Percentiles rank a stretch among this genome's conserved stretches.
Evolutionary conservation across 257 asterid species (phyloP).

Genomic region (Perilla frutescens): DNA sequence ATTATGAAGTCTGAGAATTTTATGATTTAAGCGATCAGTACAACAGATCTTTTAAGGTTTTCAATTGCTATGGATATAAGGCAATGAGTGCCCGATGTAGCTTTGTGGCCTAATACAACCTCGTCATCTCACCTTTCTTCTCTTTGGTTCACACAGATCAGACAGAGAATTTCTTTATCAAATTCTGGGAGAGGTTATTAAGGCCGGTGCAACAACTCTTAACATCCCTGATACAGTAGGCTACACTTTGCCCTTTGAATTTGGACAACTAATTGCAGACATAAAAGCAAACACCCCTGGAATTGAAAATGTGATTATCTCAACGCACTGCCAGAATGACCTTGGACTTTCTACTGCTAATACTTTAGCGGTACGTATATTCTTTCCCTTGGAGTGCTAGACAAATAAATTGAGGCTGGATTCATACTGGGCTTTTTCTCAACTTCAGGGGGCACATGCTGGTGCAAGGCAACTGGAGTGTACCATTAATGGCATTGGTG

Average conservation of each 20-base stretch:
- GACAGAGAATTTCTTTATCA: slow-evolving; percentile 81
- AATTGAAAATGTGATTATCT: slow-evolving; percentile 82
- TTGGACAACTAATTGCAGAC: slow-evolving; percentile 83
- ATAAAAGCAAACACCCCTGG: slow-evolving; percentile 90
- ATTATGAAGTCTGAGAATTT: background rate
- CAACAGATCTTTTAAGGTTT: background rate
- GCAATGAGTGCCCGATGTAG: slow-evolving; percentile 2
- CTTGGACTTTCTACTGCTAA: slow-evolving; percentile 96
- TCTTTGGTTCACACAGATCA: slow-evolving; percentile 61
- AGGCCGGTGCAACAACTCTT: slow-evolving; percentile 96
- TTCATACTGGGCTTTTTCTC: slow-evolving; percentile 36
- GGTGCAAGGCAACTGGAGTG: slow-evolving; percentile 98
- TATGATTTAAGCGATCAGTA: slow-evolving; percentile 16
- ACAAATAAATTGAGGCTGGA: slow-evolving; percentile 20
- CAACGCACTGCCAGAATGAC: slow-evolving; percentile 97
- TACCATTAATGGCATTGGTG: slow-evolving; percentile 97
- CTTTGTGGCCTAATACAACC: slow-evolving; percentile 10
- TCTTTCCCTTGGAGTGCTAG: slow-evolving; percentile 13
- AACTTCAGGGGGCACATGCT: slow-evolving; percentile 80
- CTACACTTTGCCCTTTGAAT: slow-evolving; percentile 74
- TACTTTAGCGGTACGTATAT: slow-evolving; percentile 70
- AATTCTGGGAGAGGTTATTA: slow-evolving; percentile 89
- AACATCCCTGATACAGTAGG: slow-evolving; percentile 99
- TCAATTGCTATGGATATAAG: slow-evolving; percentile 3
- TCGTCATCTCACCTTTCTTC: slow-evolving; percentile 18